A percentile compares a stretch with the other conserved stretches of the same genome.
phyloP scores from a whole-genome alignment of 2,329 filamentous ascomycete species.

The Sarocladiaceae sp. region DNA sequence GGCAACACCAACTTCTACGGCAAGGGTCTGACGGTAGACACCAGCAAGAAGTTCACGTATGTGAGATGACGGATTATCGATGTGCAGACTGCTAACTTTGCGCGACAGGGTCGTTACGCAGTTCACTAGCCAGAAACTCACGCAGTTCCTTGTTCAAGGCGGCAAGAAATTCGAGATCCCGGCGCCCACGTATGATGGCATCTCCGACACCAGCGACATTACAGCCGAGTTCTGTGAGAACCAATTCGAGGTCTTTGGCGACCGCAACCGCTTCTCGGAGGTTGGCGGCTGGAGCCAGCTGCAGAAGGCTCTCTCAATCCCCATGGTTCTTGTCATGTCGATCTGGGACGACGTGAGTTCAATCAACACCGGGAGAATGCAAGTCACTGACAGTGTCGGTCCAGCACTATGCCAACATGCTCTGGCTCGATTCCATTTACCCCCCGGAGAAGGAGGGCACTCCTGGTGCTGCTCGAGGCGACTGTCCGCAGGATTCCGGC shows the following conservation, averaged over 20 bases:
- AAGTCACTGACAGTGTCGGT: conserved; percentile 22
- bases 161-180: conserved; percentile 44
- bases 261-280: conserved; percentile 41
- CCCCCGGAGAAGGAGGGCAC: conserved; percentile 24
- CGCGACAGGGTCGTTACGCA: conserved; percentile 50
- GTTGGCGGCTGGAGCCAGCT: conserved; percentile 51
- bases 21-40: conserved; percentile 49
- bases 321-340: conserved; percentile 61
- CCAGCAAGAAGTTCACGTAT: conserved; percentile 44
- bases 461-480: conserved; percentile 17
- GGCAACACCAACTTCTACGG: conserved; percentile 56
- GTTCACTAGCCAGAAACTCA: conserved; percentile 44
- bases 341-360: conserved; percentile 39
- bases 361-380: not conserved
- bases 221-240: conserved; percentile 49
- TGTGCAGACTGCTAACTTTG: not conserved
- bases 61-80: not conserved
- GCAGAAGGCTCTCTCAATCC: conserved; percentile 44
- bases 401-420: conserved; percentile 53
- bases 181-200: conserved; percentile 23
- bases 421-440: conserved; percentile 62
- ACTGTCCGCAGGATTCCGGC: conserved; percentile 18
- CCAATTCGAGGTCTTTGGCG: conserved; percentile 50
- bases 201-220: conserved; percentile 53
- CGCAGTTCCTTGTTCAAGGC: conserved; percentile 55